phyloP scores from a whole-genome alignment of 768 basidiomycete species.

The Auriscalpium vulgare region DNA sequence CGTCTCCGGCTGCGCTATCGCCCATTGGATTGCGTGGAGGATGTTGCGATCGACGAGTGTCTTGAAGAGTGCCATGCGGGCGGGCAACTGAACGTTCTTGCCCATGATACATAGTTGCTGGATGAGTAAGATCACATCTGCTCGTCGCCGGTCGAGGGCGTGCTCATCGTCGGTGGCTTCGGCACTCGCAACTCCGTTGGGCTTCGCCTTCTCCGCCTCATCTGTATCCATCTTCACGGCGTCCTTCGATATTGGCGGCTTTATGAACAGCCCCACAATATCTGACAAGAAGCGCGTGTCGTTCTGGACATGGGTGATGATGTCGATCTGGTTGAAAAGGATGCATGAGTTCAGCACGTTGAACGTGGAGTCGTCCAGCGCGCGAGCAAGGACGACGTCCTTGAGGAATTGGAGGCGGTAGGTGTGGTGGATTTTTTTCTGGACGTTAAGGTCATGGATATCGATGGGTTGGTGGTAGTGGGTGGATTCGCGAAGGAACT shows the following conservation, averaged over 20 bases:
- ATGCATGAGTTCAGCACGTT: slow-evolving; percentile 95
- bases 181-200: slow-evolving; percentile 36
- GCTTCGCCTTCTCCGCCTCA: slow-evolving; percentile 25
- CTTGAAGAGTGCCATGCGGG: slow-evolving; percentile 80
- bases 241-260: slow-evolving; percentile 20
- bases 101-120: slow-evolving; percentile 94
- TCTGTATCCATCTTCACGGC: slow-evolving; percentile 24
- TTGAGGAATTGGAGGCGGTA: slow-evolving; percentile 97
- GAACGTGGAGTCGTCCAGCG: slow-evolving; percentile 93
- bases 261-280: slow-evolving; percentile 66
- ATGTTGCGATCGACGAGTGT: slow-evolving; percentile 83
- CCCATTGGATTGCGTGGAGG: slow-evolving; percentile 90
- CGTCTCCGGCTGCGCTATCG: slow-evolving; percentile 60
- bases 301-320: slow-evolving; percentile 81
- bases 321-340: slow-evolving; percentile 98
- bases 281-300: slow-evolving; percentile 71
- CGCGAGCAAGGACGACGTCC: slow-evolving; percentile 93
- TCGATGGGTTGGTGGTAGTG: slow-evolving; percentile 85
- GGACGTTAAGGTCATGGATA: slow-evolving; percentile 66
- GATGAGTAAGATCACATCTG: slow-evolving; percentile 78
- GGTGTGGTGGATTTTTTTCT: slow-evolving; percentile 91
- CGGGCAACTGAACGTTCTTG: slow-evolving; percentile 89
- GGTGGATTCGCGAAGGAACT: slow-evolving; percentile 78
- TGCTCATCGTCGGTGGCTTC: slow-evolving; percentile 39
- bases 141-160: slow-evolving; percentile 33